Evolutionary conservation across 352 stramenopile species (phyloP), one percentile per base, ranked within the genome.

Genomic region (Phytopythium kandeliae): DNA sequence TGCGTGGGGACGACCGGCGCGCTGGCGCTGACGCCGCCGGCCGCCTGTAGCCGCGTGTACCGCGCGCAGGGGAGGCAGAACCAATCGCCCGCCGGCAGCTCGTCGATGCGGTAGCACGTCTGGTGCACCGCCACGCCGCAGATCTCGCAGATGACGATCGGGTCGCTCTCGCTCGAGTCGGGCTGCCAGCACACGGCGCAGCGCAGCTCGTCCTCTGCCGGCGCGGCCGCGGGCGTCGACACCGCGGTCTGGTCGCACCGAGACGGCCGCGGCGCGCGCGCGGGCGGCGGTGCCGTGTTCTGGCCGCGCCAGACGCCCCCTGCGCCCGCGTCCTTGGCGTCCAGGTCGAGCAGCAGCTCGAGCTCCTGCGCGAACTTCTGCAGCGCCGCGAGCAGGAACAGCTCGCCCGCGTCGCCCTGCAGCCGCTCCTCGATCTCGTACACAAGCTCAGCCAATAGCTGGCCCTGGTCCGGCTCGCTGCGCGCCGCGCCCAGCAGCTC

Each of bases 111-210:
- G 57, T 94, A 94, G 61, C 84, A 94, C 17, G 73, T 86, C 53
- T 92, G 78, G 51, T 94, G 84, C 42, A 94, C 79, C 0, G 76
- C 76, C 22, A 78, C 63, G 25, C 67, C 66, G 52, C 84, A 94
- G 5, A 80, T 58, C 22, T 90, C 83, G 57, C 83, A 94, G 55
- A 89, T 82, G 41, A 94, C 72, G 51, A 94, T 90, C 13, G 73
- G 67, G 54, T 94, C 78, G 47, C 73, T 72, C 48, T 85, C 78
- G 12, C 72, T 54, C n/a, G 81, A 92, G 37, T 89, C 78, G 22
- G 60, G 58, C 45, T 73, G 66, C 17, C 76, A 69, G 50, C 81
- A 92, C 15, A 92, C 78, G 43, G 70, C 68, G 43, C 81, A 92
- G 1, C 67, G 59, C 10, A 84, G 48, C 24, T 89, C 77, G 35